Base-by-base conservation (phyloP, 164 flowering plant genomes). In the Vitis rotundifolia region DNA sequence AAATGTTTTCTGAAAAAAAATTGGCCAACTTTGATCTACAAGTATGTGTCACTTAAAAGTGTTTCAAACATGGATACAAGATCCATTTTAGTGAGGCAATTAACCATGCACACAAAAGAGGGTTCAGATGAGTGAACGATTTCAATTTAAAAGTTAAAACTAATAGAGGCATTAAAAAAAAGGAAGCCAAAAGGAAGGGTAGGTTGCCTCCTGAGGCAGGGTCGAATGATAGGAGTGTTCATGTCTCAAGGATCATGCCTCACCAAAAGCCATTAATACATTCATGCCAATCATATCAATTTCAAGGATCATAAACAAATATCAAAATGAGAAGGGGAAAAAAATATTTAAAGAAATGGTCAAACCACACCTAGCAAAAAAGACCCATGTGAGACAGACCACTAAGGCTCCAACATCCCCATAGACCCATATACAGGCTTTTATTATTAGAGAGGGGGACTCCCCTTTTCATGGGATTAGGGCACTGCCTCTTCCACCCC, bases 321-420 rank as follows among this genome's bases (percentile, higher is more conserved):
- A 26, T 8, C 3, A 62, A 28, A 57, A 1, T 22, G 44, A 66
- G 11, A 63, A 11, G 47, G 44, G 14, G 31, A 26, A n/a, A 55
- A 64, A 66, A 26, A 14, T 1, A 54, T 1, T 6, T 10, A 28
- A 54, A 16, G 5, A 54, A 19, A 8, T 56, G 75, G 78, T 80
- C 80, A 76, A 80, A 72, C 31, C 66, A 7, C 62, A 63, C 16
- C 48, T 57, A 44, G 29, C 61, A 26, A 50, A 37, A 60, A 49
- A 52, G 49, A 48, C 49, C 76, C 86, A 81, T 79, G 83, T 79
- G 83, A 75, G 70, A 67, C 68, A 69, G 62, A 68, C 68, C 73
- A 75, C 71, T 26, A 75, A 71, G 77, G 74, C 58, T 71, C 84
- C 82, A 81, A 83, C 86, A 83, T 66, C 67, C 68, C 80, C 80